A percentile compares a stretch with the other conserved stretches of the same genome.
Conservation (phyloP, 2,329 filamentous ascomycete genomes). For the Neofusicoccum parvum region DNA sequence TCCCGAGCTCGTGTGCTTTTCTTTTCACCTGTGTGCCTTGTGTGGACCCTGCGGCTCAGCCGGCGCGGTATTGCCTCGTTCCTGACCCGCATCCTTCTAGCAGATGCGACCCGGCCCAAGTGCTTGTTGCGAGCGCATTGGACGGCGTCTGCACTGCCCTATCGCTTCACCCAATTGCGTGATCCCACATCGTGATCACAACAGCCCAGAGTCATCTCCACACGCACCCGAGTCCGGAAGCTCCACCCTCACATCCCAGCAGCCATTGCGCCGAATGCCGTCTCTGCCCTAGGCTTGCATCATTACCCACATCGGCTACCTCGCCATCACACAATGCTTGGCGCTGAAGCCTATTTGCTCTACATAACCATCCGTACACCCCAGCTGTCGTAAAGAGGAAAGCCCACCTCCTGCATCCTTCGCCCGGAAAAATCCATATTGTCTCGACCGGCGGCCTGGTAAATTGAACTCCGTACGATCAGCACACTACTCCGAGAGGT, state of each 20-base stretch:
- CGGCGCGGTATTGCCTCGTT: not conserved
- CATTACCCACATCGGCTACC: constrained; percentile 10
- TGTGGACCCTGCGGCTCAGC: constrained; percentile 8
- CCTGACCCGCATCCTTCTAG: not conserved
- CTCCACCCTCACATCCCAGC: not conserved
- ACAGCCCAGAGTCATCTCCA: constrained; percentile 6
- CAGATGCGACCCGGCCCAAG: constrained; percentile 15
- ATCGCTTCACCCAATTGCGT: constrained; percentile 11
- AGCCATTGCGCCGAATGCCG: not conserved
- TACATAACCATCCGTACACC: constrained; percentile 10
- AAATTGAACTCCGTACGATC: not conserved
- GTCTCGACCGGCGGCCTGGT: not conserved
- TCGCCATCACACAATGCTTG: constrained; percentile 16
- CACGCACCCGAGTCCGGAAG: not conserved
- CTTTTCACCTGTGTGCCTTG: not conserved
- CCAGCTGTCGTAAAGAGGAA: not conserved
- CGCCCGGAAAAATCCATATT: not conserved
- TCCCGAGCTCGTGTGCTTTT: not conserved
- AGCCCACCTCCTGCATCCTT: not conserved
- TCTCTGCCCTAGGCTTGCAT: not conserved
- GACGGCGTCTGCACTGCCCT: not conserved
- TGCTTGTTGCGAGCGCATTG: not conserved
- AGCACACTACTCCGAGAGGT: not conserved
- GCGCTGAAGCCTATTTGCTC: constrained; percentile 17
- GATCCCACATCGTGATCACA: constrained; percentile 18